phyloP scores from a whole-genome alignment of 495 filamentous ascomycete genomes.

The Penicillium turbatum region DNA sequence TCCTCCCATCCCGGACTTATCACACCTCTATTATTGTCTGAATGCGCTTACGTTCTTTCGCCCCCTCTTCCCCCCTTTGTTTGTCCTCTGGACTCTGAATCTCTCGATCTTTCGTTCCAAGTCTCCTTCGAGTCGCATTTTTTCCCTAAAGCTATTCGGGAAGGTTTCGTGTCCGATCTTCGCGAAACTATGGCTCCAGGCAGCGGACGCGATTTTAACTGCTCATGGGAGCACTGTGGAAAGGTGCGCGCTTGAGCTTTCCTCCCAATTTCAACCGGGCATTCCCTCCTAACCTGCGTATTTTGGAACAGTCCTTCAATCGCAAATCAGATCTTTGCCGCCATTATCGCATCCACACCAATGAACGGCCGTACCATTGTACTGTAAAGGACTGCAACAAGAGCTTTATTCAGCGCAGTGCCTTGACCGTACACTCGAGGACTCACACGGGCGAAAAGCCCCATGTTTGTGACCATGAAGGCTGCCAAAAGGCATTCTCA shows the following conservation, averaged over 20 bases:
- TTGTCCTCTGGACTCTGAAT: not conserved
- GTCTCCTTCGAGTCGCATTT: not conserved
- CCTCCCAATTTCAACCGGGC: not conserved
- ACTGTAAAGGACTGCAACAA: conserved; percentile 67
- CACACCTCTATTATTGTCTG: conserved; percentile 6
- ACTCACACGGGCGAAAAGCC: conserved; percentile 91
- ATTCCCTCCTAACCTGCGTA: not conserved
- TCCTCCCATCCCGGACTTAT: conserved; percentile 10
- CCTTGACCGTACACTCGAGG: conserved; percentile 78
- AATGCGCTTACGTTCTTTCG: conserved; percentile 15
- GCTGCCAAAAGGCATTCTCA: conserved; percentile 82
- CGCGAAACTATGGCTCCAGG: conserved; percentile 40
- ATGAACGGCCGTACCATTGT: conserved; percentile 79
- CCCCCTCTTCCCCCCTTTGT: conserved; percentile 4
- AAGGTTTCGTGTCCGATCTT: not conserved
- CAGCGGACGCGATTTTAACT: conserved; percentile 44
- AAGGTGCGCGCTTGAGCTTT: conserved; percentile 32
- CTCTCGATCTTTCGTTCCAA: not conserved
- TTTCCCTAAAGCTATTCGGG: not conserved
- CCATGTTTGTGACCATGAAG: conserved; percentile 72
- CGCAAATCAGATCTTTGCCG: conserved; percentile 87
- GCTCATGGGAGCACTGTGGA: conserved; percentile 44
- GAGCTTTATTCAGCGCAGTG: conserved; percentile 87
- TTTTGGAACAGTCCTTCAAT: conserved; percentile 69
- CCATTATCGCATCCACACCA: conserved; percentile 87